Percentiles rank a stretch among this genome's conserved stretches.
Conservation (phyloP, 805 yeast species). For the Barnettozyma sp. region DNA sequence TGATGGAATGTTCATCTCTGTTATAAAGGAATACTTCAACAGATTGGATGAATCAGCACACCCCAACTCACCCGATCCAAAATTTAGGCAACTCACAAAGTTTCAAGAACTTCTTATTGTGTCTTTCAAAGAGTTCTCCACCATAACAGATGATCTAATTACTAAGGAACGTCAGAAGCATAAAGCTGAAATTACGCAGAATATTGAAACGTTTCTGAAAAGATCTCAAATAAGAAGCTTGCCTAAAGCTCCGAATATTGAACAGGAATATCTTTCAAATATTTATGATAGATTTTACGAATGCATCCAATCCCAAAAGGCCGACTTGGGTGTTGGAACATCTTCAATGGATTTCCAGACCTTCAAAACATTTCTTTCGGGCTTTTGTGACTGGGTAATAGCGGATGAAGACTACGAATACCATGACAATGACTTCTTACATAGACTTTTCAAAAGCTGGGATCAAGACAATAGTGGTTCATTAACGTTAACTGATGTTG, state of each 20-base stretch:
- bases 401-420: conserved; percentile 33
- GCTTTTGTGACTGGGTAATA: conserved; percentile 70
- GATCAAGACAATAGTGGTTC: conserved; percentile 47
- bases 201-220: conserved; percentile 86
- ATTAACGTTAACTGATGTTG: conserved; percentile 62
- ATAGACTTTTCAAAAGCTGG: conserved; percentile 67
- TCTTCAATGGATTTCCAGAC: conserved; percentile 71
- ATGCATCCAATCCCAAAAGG: conserved; percentile 60
- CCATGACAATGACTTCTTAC: conserved; percentile 43
- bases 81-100: conserved; percentile 61
- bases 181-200: conserved; percentile 72
- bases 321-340: conserved; percentile 43
- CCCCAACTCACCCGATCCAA: conserved; percentile 59
- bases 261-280: conserved; percentile 52
- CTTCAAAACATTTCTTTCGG: conserved; percentile 68
- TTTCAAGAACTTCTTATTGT: conserved; percentile 88
- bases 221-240: conserved; percentile 84
- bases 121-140: conserved; percentile 85
- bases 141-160: conserved; percentile 69
- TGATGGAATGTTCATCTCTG: conserved; percentile 85
- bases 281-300: conserved; percentile 81
- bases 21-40: conserved; percentile 75
- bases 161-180: conserved; percentile 60
- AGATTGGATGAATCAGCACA: conserved; percentile 74
- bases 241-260: conserved; percentile 61